Conservation (phyloP, 495 filamentous ascomycete species). For the Lasiosphaeria hispida region DNA sequence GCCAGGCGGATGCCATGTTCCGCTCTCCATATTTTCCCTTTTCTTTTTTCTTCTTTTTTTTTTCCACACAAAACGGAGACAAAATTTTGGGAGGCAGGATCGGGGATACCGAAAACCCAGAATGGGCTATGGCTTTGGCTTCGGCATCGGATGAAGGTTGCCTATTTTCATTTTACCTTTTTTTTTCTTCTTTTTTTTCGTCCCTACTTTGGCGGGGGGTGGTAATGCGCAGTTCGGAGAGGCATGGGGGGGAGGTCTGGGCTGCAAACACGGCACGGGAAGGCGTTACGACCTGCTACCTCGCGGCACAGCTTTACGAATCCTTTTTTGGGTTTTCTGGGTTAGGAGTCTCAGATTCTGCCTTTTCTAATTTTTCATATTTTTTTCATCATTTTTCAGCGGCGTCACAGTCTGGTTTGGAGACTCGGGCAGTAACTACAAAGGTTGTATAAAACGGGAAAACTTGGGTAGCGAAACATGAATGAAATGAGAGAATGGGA, state of each 20-base stretch:
- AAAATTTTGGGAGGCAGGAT: background rate
- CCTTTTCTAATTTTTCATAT: too few species aligned
- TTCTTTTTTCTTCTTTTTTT: background rate
- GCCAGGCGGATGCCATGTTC: background rate
- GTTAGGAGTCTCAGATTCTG: background rate
- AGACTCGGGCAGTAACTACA: too few species aligned
- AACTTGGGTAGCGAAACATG: too few species aligned
- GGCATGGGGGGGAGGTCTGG: slow-evolving; percentile 16
- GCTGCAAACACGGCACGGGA: slow-evolving; percentile 14
- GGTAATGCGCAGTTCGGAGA: slow-evolving; percentile 19
- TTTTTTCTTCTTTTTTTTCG: slow-evolving; percentile 13
- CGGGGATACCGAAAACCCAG: slow-evolving; percentile 15
- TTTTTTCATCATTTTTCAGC: too few species aligned
- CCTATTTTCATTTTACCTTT: background rate
- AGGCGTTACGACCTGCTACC: slow-evolving; percentile 18
- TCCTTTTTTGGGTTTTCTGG: background rate
- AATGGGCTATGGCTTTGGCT: background rate
- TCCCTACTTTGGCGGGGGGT: slow-evolving; percentile 10
- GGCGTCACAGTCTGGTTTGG: too few species aligned
- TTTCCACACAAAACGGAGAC: background rate
- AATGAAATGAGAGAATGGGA: too few species aligned
- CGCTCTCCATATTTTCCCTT: background rate
- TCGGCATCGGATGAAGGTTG: too few species aligned
- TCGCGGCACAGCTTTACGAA: slow-evolving; percentile 19
- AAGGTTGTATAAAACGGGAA: too few species aligned